Percentiles rank a stretch among this genome's conserved stretches.
These are phyloP conservation scores for Candida andamanensis DNA, from an alignment of 805 yeast genomes.

Conservation along the genomic window DNA sequence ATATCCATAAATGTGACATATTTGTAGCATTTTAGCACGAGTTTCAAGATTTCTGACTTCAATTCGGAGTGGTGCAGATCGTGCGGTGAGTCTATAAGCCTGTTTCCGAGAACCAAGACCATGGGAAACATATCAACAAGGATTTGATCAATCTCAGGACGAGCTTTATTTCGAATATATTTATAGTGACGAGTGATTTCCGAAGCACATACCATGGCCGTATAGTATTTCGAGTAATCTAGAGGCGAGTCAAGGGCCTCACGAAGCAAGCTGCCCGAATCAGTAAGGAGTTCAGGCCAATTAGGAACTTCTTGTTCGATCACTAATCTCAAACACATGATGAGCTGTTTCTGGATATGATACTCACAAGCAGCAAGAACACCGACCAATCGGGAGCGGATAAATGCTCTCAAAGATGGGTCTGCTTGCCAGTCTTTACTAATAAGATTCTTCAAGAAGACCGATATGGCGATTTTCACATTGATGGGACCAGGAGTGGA, in stretches of 20 bases:
- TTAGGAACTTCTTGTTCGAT: conserved; percentile 29
- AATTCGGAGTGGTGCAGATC: conserved; percentile 22
- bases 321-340: conserved; percentile 30
- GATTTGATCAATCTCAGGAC: conserved; percentile 35
- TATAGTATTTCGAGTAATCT: too few species aligned
- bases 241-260: too few species aligned
- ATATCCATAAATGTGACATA: conserved; percentile 69
- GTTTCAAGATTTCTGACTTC: conserved; percentile 67
- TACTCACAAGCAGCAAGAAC: conserved; percentile 45
- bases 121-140: conserved; percentile 58
- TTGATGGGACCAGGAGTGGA: conserved; percentile 39
- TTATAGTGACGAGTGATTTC: conserved; percentile 69
- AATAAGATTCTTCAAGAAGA: conserved; percentile 75
- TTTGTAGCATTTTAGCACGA: conserved; percentile 72
- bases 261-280: neutral
- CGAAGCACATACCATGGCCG: conserved; percentile 66
- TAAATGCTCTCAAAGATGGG: conserved; percentile 66
- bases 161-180: conserved; percentile 56
- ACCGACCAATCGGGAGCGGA: conserved; percentile 63
- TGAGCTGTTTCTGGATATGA: conserved; percentile 33
- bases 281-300: conserved; percentile 32
- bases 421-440: conserved; percentile 65
- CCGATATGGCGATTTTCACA: conserved; percentile 64
- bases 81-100: conserved; percentile 32
- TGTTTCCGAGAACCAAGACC: conserved; percentile 60